Evolutionary conservation across 2,329 filamentous ascomycete genomes (phyloP).

Genomic region (Pestalotiopsis sp.): DNA sequence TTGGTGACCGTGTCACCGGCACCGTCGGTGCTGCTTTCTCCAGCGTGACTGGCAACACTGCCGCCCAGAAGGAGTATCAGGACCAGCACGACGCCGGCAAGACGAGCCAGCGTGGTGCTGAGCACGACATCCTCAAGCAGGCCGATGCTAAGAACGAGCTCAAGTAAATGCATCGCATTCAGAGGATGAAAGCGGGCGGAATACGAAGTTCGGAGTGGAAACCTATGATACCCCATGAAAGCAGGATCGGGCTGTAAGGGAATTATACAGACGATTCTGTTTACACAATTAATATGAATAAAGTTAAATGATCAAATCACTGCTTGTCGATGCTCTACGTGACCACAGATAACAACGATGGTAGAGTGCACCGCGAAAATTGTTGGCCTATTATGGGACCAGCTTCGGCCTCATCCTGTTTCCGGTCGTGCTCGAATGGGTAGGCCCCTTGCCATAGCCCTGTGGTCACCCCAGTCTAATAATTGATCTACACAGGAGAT

Average conservation of each 20-base stretch:
- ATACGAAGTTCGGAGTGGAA: background rate
- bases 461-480: too few species aligned
- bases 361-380: too few species aligned
- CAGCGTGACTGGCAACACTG: slow-evolving; percentile 70
- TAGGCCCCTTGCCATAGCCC: too few species aligned
- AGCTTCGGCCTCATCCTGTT: too few species aligned
- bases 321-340: background rate
- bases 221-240: slow-evolving; percentile 4
- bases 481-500: too few species aligned
- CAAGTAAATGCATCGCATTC: background rate
- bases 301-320: background rate
- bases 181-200: background rate
- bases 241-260: background rate
- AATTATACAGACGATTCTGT: background rate
- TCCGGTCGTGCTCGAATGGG: too few species aligned
- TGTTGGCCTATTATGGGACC: too few species aligned
- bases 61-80: slow-evolving; percentile 66
- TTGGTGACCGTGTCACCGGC: slow-evolving; percentile 68
- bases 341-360: too few species aligned
- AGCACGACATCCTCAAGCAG: slow-evolving; percentile 79
- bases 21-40: slow-evolving; percentile 71
- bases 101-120: slow-evolving; percentile 80
- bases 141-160: slow-evolving; percentile 43
- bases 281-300: background rate
- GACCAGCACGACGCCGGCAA: slow-evolving; percentile 79